These are phyloP conservation scores for Saccharomyces paradoxus DNA, from an alignment of 805 yeast genomes.

Conservation along the genomic window DNA sequence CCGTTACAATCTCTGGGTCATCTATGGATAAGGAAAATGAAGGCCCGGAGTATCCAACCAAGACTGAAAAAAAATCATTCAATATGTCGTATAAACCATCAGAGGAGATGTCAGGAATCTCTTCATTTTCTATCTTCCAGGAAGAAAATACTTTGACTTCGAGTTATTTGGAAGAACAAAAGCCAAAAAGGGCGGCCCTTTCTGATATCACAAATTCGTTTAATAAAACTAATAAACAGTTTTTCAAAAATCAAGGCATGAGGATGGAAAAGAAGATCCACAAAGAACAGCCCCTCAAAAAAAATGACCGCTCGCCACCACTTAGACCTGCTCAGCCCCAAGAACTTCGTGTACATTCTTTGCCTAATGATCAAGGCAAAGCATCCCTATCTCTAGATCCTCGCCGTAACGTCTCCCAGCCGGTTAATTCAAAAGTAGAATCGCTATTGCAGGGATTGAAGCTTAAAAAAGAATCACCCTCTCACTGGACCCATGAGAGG, in stretches of 20 bases:
- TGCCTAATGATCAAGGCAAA: slow-evolving; percentile 3
- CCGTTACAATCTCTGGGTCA: neutral
- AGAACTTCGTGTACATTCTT: slow-evolving; percentile 12
- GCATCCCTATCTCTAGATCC: slow-evolving; percentile 23
- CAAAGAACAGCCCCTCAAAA: neutral
- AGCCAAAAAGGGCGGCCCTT: neutral
- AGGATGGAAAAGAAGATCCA: neutral
- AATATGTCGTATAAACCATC: neutral
- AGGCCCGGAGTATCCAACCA: neutral
- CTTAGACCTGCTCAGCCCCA: neutral
- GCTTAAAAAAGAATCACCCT: slow-evolving; percentile 6
- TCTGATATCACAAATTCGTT: neutral
- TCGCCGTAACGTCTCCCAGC: slow-evolving; percentile 25
- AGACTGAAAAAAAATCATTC: neutral
- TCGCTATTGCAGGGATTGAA: slow-evolving; percentile 10
- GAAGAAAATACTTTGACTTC: neutral
- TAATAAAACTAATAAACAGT: neutral
- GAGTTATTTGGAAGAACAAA: neutral
- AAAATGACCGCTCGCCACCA: neutral
- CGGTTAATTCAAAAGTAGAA: slow-evolving; percentile 14
- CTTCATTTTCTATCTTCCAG: neutral
- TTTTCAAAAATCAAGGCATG: neutral
- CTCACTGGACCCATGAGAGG: slow-evolving; percentile 8
- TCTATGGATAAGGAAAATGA: neutral
- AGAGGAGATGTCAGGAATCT: neutral